phyloP scores from a whole-genome alignment of 2,329 filamentous ascomycete genomes.

The Colletotrichum tofieldiae region DNA sequence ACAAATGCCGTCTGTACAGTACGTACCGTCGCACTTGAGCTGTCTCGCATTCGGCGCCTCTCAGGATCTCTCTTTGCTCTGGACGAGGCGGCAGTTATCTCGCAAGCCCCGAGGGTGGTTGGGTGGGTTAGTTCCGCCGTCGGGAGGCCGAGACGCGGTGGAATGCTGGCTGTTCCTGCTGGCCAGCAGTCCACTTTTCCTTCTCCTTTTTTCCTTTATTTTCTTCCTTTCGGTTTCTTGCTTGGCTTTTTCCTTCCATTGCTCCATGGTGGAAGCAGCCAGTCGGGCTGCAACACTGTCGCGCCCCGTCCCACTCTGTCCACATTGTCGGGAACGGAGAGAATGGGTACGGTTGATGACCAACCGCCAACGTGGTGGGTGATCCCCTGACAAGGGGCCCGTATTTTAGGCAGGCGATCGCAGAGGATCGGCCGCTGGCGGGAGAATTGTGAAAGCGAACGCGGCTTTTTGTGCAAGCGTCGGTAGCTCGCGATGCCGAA shows the following conservation, averaged over 20 bases:
- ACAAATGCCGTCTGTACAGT: conserved; percentile 19
- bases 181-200: not conserved
- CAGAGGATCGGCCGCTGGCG: conserved; percentile 25
- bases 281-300: conserved; percentile 37
- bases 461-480: conserved; percentile 38
- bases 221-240: conserved; percentile 1
- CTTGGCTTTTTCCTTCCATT: conserved; percentile 25
- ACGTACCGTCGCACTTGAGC: conserved; percentile 15
- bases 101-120: conserved; percentile 4
- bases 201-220: not conserved
- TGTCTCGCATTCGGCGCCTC: conserved; percentile 14
- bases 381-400: conserved; percentile 27
- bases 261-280: conserved; percentile 27
- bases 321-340: conserved; percentile 42
- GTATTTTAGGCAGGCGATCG: conserved; percentile 39
- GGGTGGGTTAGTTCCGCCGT: conserved; percentile 21
- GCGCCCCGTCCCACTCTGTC: conserved; percentile 36
- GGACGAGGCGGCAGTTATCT: not conserved
- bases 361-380: conserved; percentile 38
- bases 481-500: conserved; percentile 37
- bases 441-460: conserved; percentile 27
- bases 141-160: conserved; percentile 7
- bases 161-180: not conserved
- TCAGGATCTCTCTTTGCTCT: not conserved
- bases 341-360: conserved; percentile 27